phyloP scores from a whole-genome alignment of 345 rosid genomes.

The Salix caprea region DNA sequence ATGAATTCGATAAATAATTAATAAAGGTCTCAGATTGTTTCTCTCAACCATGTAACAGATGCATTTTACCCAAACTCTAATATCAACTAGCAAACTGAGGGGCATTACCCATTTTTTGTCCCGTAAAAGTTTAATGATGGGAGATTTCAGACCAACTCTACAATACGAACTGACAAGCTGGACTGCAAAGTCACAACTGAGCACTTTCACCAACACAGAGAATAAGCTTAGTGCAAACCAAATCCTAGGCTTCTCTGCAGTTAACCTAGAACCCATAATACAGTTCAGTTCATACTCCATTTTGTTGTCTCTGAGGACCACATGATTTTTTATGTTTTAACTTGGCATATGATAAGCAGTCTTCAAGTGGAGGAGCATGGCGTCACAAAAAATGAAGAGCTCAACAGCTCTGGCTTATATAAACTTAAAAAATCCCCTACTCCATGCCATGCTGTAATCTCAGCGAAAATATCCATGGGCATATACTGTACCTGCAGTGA shows the following conservation, averaged over 20 bases:
- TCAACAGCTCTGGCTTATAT: background rate
- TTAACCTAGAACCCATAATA: background rate
- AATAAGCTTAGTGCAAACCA: background rate
- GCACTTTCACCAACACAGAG: background rate
- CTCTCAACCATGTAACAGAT: background rate
- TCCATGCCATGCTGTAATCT: background rate
- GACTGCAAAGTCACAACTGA: background rate
- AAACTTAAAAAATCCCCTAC: background rate
- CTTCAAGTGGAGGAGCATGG: background rate
- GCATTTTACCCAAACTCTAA: background rate
- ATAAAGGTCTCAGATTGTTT: background rate
- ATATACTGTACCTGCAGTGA: constrained; percentile 63
- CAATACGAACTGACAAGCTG: background rate
- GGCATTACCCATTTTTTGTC: background rate
- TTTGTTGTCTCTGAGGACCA: background rate
- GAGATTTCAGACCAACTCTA: no score
- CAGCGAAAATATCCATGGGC: background rate
- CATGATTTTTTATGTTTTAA: background rate
- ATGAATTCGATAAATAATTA: background rate
- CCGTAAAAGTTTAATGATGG: no score
- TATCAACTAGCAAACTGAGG: background rate
- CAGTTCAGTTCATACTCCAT: no score
- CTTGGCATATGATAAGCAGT: background rate
- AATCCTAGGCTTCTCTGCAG: background rate
- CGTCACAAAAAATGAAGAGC: background rate